A percentile compares a stretch with the other conserved stretches of the same genome.
Evolutionary conservation across 352 stramenopile species (phyloP).

Genomic region (Pythium grandisporangium): DNA sequence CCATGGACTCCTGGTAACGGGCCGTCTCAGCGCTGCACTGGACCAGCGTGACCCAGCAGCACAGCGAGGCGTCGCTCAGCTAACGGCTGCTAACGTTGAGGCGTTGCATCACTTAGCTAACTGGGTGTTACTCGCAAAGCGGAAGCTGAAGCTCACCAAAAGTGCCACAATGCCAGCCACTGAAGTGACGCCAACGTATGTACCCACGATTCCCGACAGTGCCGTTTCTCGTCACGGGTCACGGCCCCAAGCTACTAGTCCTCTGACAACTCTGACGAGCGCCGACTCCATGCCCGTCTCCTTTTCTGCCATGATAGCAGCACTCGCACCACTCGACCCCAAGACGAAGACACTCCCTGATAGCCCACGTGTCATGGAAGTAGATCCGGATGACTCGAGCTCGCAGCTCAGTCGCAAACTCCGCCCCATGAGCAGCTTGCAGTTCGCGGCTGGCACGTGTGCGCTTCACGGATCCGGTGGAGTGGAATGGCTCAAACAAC

Average conservation of each 20-base stretch:
- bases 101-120: conserved; percentile 65
- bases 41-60: conserved; percentile 18
- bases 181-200: too few relatives aligned
- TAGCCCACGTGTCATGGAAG: too few relatives aligned
- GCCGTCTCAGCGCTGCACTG: conserved; percentile 24
- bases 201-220: too few relatives aligned
- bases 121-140: conserved; percentile 71
- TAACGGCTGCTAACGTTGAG: conserved; percentile 65
- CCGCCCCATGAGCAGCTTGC: conserved; percentile 69
- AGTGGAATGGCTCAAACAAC: conserved; percentile 53
- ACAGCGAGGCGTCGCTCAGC: conserved; percentile 9
- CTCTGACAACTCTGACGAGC: conserved; percentile 31
- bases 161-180: too few relatives aligned
- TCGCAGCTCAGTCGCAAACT: conserved; percentile 69
- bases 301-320: not conserved
- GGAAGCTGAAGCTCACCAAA: too few relatives aligned
- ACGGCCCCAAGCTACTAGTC: conserved; percentile 38
- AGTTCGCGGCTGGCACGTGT: conserved; percentile 57
- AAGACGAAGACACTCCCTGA: too few relatives aligned
- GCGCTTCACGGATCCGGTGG: conserved; percentile 47
- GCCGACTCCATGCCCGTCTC: conserved; percentile 3
- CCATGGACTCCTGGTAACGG: conserved; percentile 32
- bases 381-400: conserved; percentile 23
- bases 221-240: too few relatives aligned
- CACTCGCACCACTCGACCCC: conserved; percentile 9